Evolutionary conservation across 371 early-diverging fungal species (phyloP), one percentile per base, ranked within the genome.

Genomic region (Dichotomocladium elegans): DNA sequence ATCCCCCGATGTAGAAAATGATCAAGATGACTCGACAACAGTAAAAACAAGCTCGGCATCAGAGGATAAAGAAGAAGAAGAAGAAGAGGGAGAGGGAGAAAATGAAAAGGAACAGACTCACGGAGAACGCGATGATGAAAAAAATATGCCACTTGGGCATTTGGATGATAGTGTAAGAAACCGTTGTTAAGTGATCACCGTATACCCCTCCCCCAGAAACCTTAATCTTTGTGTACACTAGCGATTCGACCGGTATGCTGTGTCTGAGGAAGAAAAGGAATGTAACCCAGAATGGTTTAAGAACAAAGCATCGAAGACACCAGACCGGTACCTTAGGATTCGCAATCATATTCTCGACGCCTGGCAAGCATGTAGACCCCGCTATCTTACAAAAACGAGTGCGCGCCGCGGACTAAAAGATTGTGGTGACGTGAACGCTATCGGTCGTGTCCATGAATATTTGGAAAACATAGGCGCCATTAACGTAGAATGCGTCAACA

Each of bases 371-470:
- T 71, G 70, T 15, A 68, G 74, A 28, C 89, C 90, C 0, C 68
- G 79, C 19, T 91, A 92, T 50, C 66, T 94, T 35, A 88, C 89
- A 4, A 92, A 93, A 64, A 83, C 87, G 21, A 61, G 59, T 35
- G 68, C 73, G 4, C 49, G 77, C 14, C 62, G 57, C 33, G 69
- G 63, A 4, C 52, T 76, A 1, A 58, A 64, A 27, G 82, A 87
- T 61, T 87, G 85, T 53, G 95, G 95, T 15, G 95, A 94, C 58
- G 95, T 95, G 15, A 92, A 96, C 66, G 94, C 94, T 2, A 92
- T 96, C 27, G 85, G 90, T 2, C 76, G 95, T 5, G 89, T 96
- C 5, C 95, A 94, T 65, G 58, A 80, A 14, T 95, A 87, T 67
- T 67, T 96, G 25, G 94, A 95, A 60, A 65, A 60, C n/a, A 62